These are phyloP conservation scores for Lactarius trivialis DNA, from an alignment of 768 basidiomycete species.

Conservation along the genomic window DNA sequence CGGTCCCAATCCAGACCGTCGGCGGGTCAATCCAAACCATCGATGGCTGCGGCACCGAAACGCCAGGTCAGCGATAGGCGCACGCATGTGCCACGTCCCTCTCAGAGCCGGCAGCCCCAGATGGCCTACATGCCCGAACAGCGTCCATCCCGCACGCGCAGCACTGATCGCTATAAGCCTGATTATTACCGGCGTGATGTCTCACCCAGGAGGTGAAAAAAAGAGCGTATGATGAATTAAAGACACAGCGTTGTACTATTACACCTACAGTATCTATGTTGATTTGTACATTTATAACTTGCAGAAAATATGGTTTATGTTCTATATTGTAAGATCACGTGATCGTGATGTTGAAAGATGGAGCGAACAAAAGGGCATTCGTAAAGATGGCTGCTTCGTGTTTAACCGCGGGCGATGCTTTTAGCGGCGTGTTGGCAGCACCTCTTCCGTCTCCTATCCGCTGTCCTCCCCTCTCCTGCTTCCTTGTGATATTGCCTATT, in stretches of 20 bases:
- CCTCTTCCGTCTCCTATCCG: conserved; percentile 8
- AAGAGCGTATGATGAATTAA: not conserved
- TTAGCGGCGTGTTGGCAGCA: conserved; percentile 16
- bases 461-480: not conserved
- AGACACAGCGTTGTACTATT: conserved; percentile 5
- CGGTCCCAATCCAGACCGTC: conserved; percentile 12
- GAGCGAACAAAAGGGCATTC: not conserved
- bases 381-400: conserved; percentile 7
- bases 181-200: conserved; percentile 31
- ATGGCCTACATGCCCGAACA: conserved; percentile 12
- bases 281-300: not conserved
- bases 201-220: conserved; percentile 28
- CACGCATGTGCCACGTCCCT: conserved; percentile 3
- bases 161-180: conserved; percentile 25
- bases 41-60: conserved; percentile 3
- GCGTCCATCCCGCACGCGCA: conserved; percentile 11
- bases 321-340: not conserved
- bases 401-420: conserved; percentile 9
- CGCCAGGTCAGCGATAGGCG: conserved; percentile 19
- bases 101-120: conserved; percentile 19
- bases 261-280: not conserved
- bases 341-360: conserved; percentile 5
- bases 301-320: not conserved
- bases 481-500: not conserved
- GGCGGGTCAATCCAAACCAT: not conserved